Evolutionary conservation across 2,329 filamentous ascomycete species (phyloP).

Genomic region (Microascus cirrosus): DNA sequence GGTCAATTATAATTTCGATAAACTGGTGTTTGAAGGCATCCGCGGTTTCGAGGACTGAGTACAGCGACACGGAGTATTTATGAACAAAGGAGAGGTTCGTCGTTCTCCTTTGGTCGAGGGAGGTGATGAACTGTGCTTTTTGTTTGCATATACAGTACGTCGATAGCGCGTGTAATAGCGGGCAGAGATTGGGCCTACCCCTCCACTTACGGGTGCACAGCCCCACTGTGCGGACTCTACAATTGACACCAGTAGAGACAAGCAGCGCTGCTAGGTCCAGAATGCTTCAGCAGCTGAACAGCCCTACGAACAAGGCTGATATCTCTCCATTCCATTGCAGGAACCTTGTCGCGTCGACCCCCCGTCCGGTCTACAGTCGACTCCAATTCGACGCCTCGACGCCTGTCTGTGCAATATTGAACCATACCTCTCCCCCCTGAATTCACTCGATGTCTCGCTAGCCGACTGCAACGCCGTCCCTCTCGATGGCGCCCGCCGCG

Average conservation of each 20-base stretch:
- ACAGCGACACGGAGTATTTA: no score
- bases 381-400: neutral
- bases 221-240: neutral
- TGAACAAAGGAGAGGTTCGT: neutral
- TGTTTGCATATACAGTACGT: neutral
- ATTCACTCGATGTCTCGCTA: neutral
- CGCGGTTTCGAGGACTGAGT: neutral
- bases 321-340: neutral
- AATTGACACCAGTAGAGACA: neutral
- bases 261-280: no score
- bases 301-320: neutral
- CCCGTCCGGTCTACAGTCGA: neutral
- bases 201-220: neutral
- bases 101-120: neutral
- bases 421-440: neutral
- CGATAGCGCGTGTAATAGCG: neutral
- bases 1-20: neutral
- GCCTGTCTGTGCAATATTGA: neutral
- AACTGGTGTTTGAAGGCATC: neutral
- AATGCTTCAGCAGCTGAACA: neutral
- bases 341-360: neutral
- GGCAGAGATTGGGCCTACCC: neutral
- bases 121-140: no score
- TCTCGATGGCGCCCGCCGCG: constrained; percentile 41
- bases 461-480: neutral